These are phyloP conservation scores for Puccinia coronata DNA, from an alignment of 1,284 basidiomycete genomes.

Conservation along the genomic window DNA sequence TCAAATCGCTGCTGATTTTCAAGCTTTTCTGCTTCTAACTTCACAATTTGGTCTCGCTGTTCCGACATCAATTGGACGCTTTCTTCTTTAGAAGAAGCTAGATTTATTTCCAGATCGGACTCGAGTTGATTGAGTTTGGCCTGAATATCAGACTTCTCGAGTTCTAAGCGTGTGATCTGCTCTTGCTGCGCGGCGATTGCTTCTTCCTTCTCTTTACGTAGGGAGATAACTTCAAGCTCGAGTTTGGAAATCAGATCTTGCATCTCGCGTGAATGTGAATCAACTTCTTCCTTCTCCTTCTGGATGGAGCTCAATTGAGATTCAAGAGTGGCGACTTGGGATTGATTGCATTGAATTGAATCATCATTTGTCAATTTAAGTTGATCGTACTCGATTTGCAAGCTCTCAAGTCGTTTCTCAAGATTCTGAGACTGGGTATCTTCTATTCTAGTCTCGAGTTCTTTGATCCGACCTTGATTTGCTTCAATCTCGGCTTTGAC, in stretches of 20 bases:
- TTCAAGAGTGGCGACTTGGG: constrained; percentile 6
- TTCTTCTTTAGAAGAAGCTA: constrained; percentile 4
- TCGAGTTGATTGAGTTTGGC: constrained; percentile 16
- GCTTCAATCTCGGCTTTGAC: constrained; percentile 9
- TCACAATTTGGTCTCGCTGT: neutral
- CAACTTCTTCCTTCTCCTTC: neutral
- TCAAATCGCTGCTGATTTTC: neutral
- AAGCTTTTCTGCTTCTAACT: neutral
- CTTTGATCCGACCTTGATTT: constrained; percentile 6
- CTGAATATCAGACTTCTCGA: constrained; percentile 2
- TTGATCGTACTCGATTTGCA: constrained; percentile 23
- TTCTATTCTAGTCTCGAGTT: neutral
- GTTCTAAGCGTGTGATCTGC: constrained; percentile 1
- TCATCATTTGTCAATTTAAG: neutral
- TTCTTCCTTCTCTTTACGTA: constrained; percentile 1
- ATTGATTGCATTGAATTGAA: neutral
- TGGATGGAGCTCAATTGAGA: constrained; percentile 7
- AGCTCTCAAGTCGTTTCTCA: neutral
- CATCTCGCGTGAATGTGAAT: neutral
- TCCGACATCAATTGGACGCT: neutral
- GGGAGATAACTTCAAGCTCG: neutral
- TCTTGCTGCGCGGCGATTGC: neutral
- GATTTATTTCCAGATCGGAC: constrained; percentile 1
- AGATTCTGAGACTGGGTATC: constrained; percentile 11
- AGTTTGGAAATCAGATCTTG: constrained; percentile 27